Base-by-base conservation (phyloP, 2,329 filamentous ascomycete genomes). In the Aspergillus sp. region DNA sequence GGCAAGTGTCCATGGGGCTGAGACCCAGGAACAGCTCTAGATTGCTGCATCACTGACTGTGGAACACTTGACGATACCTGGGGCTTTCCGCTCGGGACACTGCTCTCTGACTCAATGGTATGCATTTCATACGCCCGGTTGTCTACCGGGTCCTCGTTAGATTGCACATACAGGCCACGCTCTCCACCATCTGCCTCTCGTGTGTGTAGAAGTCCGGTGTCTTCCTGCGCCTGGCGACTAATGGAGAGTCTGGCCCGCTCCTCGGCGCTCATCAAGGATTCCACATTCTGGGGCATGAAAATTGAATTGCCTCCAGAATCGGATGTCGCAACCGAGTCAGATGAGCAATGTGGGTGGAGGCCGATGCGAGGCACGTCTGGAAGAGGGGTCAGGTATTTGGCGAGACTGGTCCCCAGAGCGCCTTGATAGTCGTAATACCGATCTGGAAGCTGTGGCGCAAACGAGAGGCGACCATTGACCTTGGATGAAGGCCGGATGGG, bases 191-290 rank as follows among this genome's bases (percentile, higher is more conserved):
- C 58, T 11, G 44, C 10, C 17, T 55, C 49, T 38, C 2, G 44
- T 56, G 27, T 64, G 32, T 36, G 21, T 32, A 54, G 48, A 42
- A 55, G 42, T 5, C 25, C 38, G 21, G 38, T 30, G 21, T 64
- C 63, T 77, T 36, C 71, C 68, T 57, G 78, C 69, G 66, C 66
- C 61, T 73, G 73, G 70, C 90, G 89, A 2, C 88, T 87, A 69
- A 90, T 84, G 68, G 87, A 84, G 71, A 92, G 91, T 70, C 91
- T 90, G 64, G 83, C 84, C 38, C 86, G 84, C 70, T 94, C 90
- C 72, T 95, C 90, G 6, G 89, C 87, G 63, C 86, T 86, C 85
- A 96, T 90, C 69, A 94, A 86, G 68, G 84, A 90, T 68, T 93
- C 89, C 51, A 92, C 86, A 44, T 86, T 82, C 11, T 86, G 83